phyloP scores from a whole-genome alignment of 1,284 basidiomycete genomes.

The Laetiporus sulphureus region DNA sequence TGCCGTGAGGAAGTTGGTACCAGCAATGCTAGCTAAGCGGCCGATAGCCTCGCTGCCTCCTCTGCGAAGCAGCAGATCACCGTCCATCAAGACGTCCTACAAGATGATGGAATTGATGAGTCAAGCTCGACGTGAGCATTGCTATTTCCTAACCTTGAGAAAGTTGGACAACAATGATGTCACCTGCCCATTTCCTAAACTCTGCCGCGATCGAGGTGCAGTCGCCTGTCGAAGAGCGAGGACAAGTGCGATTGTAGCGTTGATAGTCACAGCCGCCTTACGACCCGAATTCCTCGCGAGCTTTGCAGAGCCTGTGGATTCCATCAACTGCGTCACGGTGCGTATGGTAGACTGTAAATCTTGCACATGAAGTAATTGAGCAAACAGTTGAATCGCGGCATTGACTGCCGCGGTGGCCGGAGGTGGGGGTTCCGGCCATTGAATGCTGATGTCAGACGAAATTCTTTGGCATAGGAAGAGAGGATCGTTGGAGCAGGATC shows the following conservation, averaged over 20 bases:
- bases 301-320: slow-evolving; percentile 68
- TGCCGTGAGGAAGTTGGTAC: slow-evolving; percentile 78
- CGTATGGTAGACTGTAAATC: slow-evolving; percentile 63
- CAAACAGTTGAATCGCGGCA: slow-evolving; percentile 83
- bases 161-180: slow-evolving; percentile 67
- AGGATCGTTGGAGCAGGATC: slow-evolving; percentile 84
- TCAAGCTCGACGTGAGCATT: too few species aligned
- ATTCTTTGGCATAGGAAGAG: slow-evolving; percentile 63
- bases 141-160: slow-evolving; percentile 68
- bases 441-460: slow-evolving; percentile 35
- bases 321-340: slow-evolving; percentile 65
- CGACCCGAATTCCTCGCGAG: slow-evolving; percentile 87
- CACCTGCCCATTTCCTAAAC: slow-evolving; percentile 65
- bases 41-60: slow-evolving; percentile 91
- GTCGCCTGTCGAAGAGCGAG: slow-evolving; percentile 66
- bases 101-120: not conserved
- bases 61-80: slow-evolving; percentile 71
- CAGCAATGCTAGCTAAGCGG: slow-evolving; percentile 78
- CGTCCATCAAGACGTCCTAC: slow-evolving; percentile 78
- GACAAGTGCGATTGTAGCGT: slow-evolving; percentile 76
- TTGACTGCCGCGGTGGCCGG: slow-evolving; percentile 84
- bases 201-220: slow-evolving; percentile 43
- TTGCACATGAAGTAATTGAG: slow-evolving; percentile 75
- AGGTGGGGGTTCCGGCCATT: slow-evolving; percentile 61
- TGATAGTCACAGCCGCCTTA: slow-evolving; percentile 83